These are phyloP conservation scores for Ciborinia camelliae DNA, from an alignment of 2,329 filamentous ascomycete genomes.

Conservation along the genomic window DNA sequence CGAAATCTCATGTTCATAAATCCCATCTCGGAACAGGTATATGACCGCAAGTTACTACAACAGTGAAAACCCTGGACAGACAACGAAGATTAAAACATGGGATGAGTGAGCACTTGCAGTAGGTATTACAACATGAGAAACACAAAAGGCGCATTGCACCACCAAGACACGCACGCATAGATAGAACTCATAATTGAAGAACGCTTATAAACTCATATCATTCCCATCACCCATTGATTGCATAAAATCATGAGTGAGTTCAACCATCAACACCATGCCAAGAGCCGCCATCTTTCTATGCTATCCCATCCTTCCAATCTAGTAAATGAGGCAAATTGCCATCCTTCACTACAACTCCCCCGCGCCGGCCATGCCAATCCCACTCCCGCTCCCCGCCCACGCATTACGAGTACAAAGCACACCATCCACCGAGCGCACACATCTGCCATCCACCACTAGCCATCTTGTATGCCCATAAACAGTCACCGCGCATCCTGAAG, in stretches of 20 bases:
- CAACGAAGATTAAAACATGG: neutral
- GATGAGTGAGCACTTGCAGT: neutral
- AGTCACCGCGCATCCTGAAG: neutral
- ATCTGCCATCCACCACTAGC: neutral
- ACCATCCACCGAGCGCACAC: neutral
- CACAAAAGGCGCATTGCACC: neutral
- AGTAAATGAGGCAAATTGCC: neutral
- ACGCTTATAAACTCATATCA: slow-evolving; percentile 2
- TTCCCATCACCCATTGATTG: slow-evolving; percentile 1
- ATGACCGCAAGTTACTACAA: neutral
- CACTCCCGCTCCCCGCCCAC: neutral
- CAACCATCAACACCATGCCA: neutral
- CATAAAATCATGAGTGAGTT: slow-evolving; percentile 1
- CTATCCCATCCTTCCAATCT: neutral
- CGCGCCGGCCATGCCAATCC: neutral
- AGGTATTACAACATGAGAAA: neutral
- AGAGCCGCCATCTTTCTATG: neutral
- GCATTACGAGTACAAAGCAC: neutral
- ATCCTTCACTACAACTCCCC: neutral
- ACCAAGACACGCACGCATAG: neutral
- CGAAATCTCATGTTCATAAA: too few relatives aligned
- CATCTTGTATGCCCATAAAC: slow-evolving; percentile 5
- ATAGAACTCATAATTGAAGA: neutral
- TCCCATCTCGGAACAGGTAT: too few relatives aligned
- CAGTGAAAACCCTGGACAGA: neutral